A percentile compares a stretch with the other conserved stretches of the same genome.
Evolutionary conservation across 306 rosid genomes (phyloP).

Genomic region (Acmispon strigosus): DNA sequence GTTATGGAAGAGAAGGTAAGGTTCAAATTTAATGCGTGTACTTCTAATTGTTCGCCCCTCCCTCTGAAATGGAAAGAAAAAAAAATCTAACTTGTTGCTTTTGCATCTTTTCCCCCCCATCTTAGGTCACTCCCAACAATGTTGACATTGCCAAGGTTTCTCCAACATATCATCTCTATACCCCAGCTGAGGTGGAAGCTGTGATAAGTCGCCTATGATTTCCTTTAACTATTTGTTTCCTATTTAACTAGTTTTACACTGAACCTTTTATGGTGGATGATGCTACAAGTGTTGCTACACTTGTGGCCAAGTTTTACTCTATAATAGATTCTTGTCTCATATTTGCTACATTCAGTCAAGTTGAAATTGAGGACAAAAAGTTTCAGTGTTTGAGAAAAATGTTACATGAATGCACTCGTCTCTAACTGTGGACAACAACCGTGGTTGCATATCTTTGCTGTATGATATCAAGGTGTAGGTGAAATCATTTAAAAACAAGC

Average conservation of each 20-base stretch:
- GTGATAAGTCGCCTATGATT: constrained; percentile 82
- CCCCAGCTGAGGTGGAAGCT: constrained; percentile 88
- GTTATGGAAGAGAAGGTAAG: constrained; percentile 99
- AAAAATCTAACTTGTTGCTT: background rate
- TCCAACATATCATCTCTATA: constrained; percentile 76
- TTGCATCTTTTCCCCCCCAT: background rate
- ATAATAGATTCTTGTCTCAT: background rate
- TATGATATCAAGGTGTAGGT: background rate
- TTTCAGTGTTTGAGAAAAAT: background rate
- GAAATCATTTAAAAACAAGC: too few relatives aligned
- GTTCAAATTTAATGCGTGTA: background rate
- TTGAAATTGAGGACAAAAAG: constrained; percentile 14
- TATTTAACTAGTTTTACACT: background rate
- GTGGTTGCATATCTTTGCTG: background rate
- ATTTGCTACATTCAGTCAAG: constrained; percentile 20
- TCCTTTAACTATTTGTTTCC: background rate
- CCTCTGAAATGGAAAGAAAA: background rate
- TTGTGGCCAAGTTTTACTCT: constrained; percentile 7
- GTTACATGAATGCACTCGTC: background rate
- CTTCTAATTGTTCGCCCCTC: background rate
- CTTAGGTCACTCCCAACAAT: constrained; percentile 87
- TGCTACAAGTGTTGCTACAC: background rate
- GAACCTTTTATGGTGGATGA: background rate
- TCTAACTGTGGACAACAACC: background rate
- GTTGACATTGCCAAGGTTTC: constrained; percentile 96